Conservation (phyloP, 2,329 filamentous ascomycete species). For the Metarhizium humberi region DNA sequence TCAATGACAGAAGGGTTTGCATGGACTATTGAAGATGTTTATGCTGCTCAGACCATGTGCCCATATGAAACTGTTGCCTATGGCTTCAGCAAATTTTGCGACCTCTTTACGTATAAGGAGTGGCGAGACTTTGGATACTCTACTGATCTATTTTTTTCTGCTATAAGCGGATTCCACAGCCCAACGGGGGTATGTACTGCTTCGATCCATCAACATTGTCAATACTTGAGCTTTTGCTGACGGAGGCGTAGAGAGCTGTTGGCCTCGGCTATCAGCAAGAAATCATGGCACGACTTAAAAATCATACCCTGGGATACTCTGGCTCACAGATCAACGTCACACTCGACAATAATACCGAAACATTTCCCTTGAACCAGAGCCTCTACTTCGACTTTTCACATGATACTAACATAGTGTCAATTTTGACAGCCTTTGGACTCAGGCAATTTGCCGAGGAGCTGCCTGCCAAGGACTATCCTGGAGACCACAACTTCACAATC, state of each 20-base stretch:
- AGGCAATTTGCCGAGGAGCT: slow-evolving; percentile 56
- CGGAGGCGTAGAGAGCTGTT: slow-evolving; percentile 44
- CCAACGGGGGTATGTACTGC: slow-evolving; percentile 44
- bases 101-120: slow-evolving; percentile 65
- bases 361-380: slow-evolving; percentile 64
- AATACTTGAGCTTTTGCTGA: not conserved
- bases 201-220: not conserved
- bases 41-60: slow-evolving; percentile 62
- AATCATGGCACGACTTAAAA: slow-evolving; percentile 58
- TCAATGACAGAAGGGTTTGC: slow-evolving; percentile 46
- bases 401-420: slow-evolving; percentile 62
- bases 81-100: slow-evolving; percentile 65
- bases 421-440: slow-evolving; percentile 64
- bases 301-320: slow-evolving; percentile 52
- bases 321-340: slow-evolving; percentile 59
- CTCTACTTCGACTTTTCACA: slow-evolving; percentile 74
- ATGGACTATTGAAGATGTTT: slow-evolving; percentile 55
- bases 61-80: slow-evolving; percentile 72
- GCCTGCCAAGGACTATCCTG: slow-evolving; percentile 43
- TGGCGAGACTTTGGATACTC: slow-evolving; percentile 66
- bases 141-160: slow-evolving; percentile 57
- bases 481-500: slow-evolving; percentile 53
- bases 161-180: slow-evolving; percentile 51
- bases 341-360: slow-evolving; percentile 55
- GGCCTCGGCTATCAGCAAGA: slow-evolving; percentile 68